A percentile compares a stretch with the other conserved stretches of the same genome.
These are phyloP conservation scores for Raphidocelis subcapitata DNA, from an alignment of 139 green algal species.

Conservation along the genomic window DNA sequence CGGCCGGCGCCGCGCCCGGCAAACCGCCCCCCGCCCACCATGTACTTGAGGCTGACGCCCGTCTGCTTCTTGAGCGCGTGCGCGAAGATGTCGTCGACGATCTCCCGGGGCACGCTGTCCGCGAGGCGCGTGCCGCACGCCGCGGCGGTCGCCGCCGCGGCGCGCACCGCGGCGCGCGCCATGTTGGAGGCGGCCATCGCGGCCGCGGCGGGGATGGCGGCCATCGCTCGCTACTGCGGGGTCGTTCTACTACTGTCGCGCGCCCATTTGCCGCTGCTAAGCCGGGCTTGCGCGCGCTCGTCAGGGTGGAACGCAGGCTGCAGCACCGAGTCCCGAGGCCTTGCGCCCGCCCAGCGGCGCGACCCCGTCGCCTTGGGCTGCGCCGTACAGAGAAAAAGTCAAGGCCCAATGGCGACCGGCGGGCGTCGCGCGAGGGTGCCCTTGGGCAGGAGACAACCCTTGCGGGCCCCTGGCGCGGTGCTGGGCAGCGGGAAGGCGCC, in stretches of 20 bases:
- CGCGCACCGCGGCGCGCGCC: constrained; percentile 17
- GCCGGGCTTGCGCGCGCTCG: too few relatives aligned
- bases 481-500: too few relatives aligned
- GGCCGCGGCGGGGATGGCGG: neutral
- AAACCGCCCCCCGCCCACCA: constrained; percentile 36
- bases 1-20: too few relatives aligned
- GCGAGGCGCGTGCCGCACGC: constrained; percentile 10
- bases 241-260: constrained; percentile 1
- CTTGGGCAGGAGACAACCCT: too few relatives aligned
- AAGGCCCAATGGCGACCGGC: too few relatives aligned
- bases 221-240: neutral
- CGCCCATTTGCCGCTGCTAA: neutral
- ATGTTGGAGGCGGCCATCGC: neutral
- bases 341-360: too few relatives aligned
- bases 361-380: too few relatives aligned
- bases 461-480: too few relatives aligned
- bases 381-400: too few relatives aligned
- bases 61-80: constrained; percentile 94
- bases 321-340: too few relatives aligned
- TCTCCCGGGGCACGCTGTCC: constrained; percentile 10
- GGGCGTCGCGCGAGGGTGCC: too few relatives aligned
- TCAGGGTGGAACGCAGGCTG: too few relatives aligned
- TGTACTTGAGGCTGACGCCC: constrained; percentile 95
- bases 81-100: constrained; percentile 91
- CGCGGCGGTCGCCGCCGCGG: constrained; percentile 10